A percentile compares a stretch with the other conserved stretches of the same genome.
Conservation (phyloP, 192 early-diverging fungal genomes). For the Cetraspora pellucida region DNA sequence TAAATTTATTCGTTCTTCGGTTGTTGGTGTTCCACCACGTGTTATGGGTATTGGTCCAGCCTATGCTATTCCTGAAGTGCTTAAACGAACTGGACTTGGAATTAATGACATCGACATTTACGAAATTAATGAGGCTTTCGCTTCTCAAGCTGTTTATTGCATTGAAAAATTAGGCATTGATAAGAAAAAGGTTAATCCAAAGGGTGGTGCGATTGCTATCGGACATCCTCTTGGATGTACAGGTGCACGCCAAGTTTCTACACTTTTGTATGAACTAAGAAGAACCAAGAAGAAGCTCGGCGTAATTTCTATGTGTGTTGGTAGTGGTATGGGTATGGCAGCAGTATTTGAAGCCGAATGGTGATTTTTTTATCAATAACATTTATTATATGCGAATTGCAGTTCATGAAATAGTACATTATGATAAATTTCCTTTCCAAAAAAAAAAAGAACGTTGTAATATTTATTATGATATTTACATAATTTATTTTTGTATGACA, state of each 20-base stretch:
- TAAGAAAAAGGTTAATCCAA: constrained; percentile 93
- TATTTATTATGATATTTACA: too few species aligned
- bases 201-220: constrained; percentile 97
- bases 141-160: constrained; percentile 93
- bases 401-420: too few species aligned
- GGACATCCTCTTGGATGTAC: constrained; percentile 95
- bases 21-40: constrained; percentile 87
- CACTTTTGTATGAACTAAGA: constrained; percentile 85
- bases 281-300: constrained; percentile 41
- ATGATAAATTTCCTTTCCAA: too few species aligned
- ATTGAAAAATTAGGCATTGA: constrained; percentile 86
- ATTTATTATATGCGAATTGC: too few species aligned
- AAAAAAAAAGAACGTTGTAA: too few species aligned
- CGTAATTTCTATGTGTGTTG: constrained; percentile 47
- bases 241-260: constrained; percentile 96
- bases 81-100: constrained; percentile 76
- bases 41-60: constrained; percentile 99
- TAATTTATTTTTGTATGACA: too few species aligned
- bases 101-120: constrained; percentile 82
- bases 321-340: constrained; percentile 47
- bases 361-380: neutral
- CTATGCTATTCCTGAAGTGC: constrained; percentile 86
- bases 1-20: constrained; percentile 84
- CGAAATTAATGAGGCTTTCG: constrained; percentile 99
- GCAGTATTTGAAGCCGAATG: constrained; percentile 43